A percentile compares a stretch with the other conserved stretches of the same genome.
phyloP scores from a whole-genome alignment of 768 basidiomycete genomes.

The Trichaptum fuscoviolaceum region DNA sequence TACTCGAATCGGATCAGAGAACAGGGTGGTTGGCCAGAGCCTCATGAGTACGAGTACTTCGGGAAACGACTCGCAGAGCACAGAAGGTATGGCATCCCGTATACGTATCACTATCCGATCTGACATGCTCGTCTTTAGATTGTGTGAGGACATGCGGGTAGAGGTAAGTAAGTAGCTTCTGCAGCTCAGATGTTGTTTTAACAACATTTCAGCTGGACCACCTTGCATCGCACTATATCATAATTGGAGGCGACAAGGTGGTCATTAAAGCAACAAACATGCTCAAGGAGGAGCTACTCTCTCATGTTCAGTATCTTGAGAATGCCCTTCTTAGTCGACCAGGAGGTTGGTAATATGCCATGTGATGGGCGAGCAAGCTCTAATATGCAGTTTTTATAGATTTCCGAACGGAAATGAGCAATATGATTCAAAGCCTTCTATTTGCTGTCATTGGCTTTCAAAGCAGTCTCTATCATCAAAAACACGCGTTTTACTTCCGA shows the following conservation, averaged over 20 bases:
- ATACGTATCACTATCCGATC: too few relatives aligned
- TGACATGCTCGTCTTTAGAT: not conserved
- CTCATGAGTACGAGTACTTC: too few relatives aligned
- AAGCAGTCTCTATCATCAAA: not conserved
- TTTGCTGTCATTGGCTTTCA: not conserved
- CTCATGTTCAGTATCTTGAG: too few relatives aligned
- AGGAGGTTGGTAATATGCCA: too few relatives aligned
- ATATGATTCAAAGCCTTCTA: too few relatives aligned
- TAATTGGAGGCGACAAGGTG: not conserved
- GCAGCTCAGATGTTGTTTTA: not conserved
- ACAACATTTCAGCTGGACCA: not conserved
- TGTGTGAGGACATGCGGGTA: not conserved
- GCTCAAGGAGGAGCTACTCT: not conserved
- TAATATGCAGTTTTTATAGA: too few relatives aligned
- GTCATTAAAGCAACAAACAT: not conserved
- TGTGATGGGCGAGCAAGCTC: too few relatives aligned
- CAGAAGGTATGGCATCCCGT: too few relatives aligned
- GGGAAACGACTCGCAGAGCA: too few relatives aligned
- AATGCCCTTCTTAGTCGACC: too few relatives aligned
- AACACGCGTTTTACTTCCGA: not conserved
- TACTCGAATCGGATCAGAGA: too few relatives aligned
- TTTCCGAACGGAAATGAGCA: not conserved
- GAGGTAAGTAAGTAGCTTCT: not conserved
- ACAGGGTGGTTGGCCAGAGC: too few relatives aligned
- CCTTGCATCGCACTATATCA: not conserved